Evolutionary conservation across 305 asterid genomes (phyloP).

Genomic region (Plantago lanceolata): DNA sequence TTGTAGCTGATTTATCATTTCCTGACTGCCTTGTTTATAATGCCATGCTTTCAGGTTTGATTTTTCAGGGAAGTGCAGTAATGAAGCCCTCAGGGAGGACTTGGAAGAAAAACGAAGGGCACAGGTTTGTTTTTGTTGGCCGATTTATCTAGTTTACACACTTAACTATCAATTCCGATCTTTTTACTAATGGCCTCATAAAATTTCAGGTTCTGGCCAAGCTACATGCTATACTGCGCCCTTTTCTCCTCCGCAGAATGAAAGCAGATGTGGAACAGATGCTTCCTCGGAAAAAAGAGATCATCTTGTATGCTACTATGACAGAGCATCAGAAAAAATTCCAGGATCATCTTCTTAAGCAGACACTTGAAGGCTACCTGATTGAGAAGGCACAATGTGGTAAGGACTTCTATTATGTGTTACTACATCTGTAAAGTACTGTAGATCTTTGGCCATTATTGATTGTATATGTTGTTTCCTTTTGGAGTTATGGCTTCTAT

Average conservation of each 20-base stretch:
- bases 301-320: slow-evolving; percentile 76
- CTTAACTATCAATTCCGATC: slow-evolving; percentile 11
- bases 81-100: slow-evolving; percentile 64
- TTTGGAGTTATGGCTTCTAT: too few species aligned
- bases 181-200: slow-evolving; percentile 14
- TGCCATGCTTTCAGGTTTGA: slow-evolving; percentile 65
- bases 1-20: slow-evolving; percentile 4
- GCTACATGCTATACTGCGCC: slow-evolving; percentile 88
- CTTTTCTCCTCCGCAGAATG: slow-evolving; percentile 90
- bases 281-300: slow-evolving; percentile 94
- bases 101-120: slow-evolving; percentile 78
- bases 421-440: slow-evolving; percentile 8
- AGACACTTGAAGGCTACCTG: slow-evolving; percentile 69
- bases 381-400: slow-evolving; percentile 43
- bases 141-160: slow-evolving; percentile 6
- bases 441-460: background rate
- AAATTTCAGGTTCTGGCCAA: slow-evolving; percentile 83
- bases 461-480: too few species aligned
- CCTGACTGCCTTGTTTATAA: slow-evolving; percentile 16
- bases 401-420: slow-evolving; percentile 23
- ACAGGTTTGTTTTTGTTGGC: slow-evolving; percentile 44
- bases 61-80: slow-evolving; percentile 72
- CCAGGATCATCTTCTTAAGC: slow-evolving; percentile 80
- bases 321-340: slow-evolving; percentile 77
- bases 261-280: slow-evolving; percentile 78